Conservation (phyloP, 139 green algal species). For the Microglena sp. region DNA sequence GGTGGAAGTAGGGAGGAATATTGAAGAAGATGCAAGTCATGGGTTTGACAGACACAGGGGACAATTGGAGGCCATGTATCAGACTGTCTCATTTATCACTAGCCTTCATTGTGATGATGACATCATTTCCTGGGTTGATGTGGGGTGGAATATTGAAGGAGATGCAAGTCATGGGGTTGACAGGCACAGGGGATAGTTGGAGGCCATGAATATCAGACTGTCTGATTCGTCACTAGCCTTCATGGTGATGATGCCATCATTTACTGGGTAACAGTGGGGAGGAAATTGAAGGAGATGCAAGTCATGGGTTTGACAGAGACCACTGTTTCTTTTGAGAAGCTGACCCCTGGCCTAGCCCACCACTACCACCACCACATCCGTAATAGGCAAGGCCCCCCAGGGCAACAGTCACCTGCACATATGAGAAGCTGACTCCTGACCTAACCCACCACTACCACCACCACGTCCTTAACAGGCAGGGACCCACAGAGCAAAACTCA, state of each 20-base stretch:
- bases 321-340: no score
- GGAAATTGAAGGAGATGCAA: neutral
- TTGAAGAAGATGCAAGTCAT: neutral
- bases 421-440: no score
- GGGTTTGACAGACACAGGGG: neutral
- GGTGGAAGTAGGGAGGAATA: neutral
- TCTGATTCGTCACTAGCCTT: neutral
- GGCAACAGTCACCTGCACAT: no score
- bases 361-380: no score
- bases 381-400: no score
- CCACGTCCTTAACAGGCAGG: neutral
- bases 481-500: neutral
- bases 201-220: neutral
- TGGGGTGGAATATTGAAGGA: neutral
- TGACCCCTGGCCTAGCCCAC: no score
- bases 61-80: neutral
- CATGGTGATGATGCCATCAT: neutral
- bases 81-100: neutral
- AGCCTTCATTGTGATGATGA: neutral
- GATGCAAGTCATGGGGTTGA: neutral
- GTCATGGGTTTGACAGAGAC: neutral
- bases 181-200: neutral
- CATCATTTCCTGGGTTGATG: neutral
- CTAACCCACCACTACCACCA: no score
- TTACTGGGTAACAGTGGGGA: neutral